A percentile compares a stretch with the other conserved stretches of the same genome.
These are phyloP conservation scores for Macadamia tetraphylla DNA, from an alignment of 164 flowering plant genomes.

Conservation along the genomic window DNA sequence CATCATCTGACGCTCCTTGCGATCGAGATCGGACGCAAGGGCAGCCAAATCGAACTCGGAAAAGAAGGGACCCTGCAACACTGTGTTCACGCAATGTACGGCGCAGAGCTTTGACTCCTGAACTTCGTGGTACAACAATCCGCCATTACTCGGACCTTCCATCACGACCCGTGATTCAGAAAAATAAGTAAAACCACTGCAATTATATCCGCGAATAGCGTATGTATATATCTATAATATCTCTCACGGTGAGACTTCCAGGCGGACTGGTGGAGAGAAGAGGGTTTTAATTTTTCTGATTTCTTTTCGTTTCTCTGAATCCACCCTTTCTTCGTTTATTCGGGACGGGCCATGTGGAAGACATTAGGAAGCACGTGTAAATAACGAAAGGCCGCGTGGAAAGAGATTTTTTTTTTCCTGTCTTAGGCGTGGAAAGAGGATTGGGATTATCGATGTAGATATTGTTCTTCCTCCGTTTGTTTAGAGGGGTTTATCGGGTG, in stretches of 20 bases:
- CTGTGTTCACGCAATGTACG: conserved; percentile 95
- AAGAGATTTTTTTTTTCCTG: too few species aligned
- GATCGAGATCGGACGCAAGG: conserved; percentile 87
- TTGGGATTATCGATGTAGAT: too few species aligned
- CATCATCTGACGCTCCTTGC: conserved; percentile 87
- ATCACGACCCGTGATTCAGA: conserved; percentile 13
- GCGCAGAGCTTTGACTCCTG: conserved; percentile 97
- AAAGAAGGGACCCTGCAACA: conserved; percentile 93
- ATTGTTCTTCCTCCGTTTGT: too few species aligned
- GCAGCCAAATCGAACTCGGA: conserved; percentile 95
- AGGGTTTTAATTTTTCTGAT: too few species aligned
- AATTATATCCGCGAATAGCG: not conserved
- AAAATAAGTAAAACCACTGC: conserved; percentile 2
- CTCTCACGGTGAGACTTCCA: too few species aligned
- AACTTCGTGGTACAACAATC: conserved; percentile 94
- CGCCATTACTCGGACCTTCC: conserved; percentile 85
- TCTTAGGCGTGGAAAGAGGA: too few species aligned
- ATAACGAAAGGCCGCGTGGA: too few species aligned
- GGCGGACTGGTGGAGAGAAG: not conserved
- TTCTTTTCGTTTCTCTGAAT: too few species aligned
- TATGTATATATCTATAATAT: not conserved
- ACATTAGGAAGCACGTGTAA: too few species aligned
- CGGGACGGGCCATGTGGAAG: too few species aligned
- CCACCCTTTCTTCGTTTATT: too few species aligned
- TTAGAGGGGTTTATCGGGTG: too few species aligned